Evolutionary conservation across 2,329 filamentous ascomycete species (phyloP).

Genomic region (Cadophora gregata): DNA sequence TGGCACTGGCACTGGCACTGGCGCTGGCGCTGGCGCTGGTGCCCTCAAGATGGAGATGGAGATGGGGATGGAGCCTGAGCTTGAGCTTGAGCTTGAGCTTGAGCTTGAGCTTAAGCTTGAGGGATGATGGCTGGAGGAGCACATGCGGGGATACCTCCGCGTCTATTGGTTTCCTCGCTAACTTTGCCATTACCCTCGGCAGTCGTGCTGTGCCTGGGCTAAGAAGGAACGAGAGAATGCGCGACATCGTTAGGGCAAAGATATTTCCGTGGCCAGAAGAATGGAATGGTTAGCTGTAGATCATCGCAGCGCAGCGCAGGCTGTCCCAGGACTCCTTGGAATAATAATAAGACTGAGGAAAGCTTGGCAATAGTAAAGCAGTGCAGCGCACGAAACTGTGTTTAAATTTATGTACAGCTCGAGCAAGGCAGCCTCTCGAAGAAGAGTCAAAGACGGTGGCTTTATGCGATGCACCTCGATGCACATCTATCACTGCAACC

Average conservation of each 20-base stretch:
- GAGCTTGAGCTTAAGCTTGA: neutral
- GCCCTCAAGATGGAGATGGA: no score
- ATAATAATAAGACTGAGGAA: no score
- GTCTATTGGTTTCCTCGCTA: neutral
- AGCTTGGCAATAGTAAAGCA: no score
- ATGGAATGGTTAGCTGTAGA: conserved; percentile 1
- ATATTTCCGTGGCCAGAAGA: conserved; percentile 1
- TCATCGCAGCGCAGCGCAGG: neutral
- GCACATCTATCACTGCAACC: neutral
- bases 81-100: no score
- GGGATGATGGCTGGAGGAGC: conserved; percentile 1
- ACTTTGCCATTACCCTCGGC: neutral
- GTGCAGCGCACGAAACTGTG: no score
- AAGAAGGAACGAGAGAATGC: conserved; percentile 14
- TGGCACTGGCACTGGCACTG: neutral
- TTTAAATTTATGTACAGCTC: no score
- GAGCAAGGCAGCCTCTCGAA: no score
- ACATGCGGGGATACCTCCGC: conserved; percentile 1
- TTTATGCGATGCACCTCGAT: neutral
- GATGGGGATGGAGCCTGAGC: no score
- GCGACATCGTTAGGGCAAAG: conserved; percentile 14
- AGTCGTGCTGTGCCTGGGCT: conserved; percentile 11
- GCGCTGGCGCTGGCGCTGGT: no score
- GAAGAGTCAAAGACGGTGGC: no score
- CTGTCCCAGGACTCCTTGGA: no score